Conservation (phyloP, 2,329 filamentous ascomycete genomes). For the Penicillium sp. region DNA sequence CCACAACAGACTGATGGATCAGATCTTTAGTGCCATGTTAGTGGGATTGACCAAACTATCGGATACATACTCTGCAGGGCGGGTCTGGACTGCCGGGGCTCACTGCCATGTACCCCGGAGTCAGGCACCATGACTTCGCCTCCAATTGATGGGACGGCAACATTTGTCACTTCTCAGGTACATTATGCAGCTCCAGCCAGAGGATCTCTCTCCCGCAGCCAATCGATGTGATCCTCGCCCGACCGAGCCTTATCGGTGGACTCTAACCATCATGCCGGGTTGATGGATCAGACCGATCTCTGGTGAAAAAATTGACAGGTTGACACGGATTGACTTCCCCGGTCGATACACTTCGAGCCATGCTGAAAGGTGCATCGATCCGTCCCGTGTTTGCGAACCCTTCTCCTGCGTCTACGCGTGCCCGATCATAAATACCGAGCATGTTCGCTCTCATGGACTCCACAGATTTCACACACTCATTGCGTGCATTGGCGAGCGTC, state of each 20-base stretch:
- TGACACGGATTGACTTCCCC: slow-evolving; percentile 4
- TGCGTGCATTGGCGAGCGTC: slow-evolving; percentile 8
- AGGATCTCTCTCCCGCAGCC: slow-evolving; percentile 1
- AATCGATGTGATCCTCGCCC: slow-evolving; percentile 1
- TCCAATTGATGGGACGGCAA: background rate
- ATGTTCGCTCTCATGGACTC: background rate
- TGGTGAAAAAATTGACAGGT: slow-evolving; percentile 14
- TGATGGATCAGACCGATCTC: slow-evolving; percentile 21
- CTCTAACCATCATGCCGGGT: slow-evolving; percentile 18
- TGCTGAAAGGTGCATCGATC: slow-evolving; percentile 14
- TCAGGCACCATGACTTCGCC: background rate
- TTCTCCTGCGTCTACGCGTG: slow-evolving; percentile 5
- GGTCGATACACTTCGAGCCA: slow-evolving; percentile 21
- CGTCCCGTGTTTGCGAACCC: slow-evolving; percentile 13
- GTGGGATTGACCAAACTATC: slow-evolving; percentile 14
- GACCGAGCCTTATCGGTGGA: slow-evolving; percentile 5
- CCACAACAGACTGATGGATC: slow-evolving; percentile 15
- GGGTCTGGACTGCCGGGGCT: slow-evolving; percentile 1
- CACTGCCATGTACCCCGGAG: background rate
- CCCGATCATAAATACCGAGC: slow-evolving; percentile 20
- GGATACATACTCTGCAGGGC: slow-evolving; percentile 1
- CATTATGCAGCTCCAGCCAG: background rate
- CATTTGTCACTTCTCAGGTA: slow-evolving; percentile 4
- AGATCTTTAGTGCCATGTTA: slow-evolving; percentile 21
- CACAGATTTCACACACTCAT: slow-evolving; percentile 4